These are phyloP conservation scores for Fremontodendron californicum DNA, from an alignment of 345 rosid species.

Conservation along the genomic window DNA sequence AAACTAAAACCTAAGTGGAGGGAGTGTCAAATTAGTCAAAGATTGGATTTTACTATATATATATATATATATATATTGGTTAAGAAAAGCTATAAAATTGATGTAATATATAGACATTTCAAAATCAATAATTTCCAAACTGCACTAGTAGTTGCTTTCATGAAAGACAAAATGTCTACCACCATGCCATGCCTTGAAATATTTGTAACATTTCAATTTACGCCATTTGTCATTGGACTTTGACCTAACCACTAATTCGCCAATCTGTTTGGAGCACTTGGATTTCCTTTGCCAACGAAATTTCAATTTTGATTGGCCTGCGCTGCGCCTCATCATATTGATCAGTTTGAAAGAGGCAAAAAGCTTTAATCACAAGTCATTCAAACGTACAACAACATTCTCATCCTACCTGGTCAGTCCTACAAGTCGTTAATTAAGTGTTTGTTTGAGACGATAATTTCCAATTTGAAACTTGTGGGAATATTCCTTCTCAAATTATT, in stretches of 20 bases:
- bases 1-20: too few species aligned
- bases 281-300: neutral
- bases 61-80: too few species aligned
- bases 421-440: neutral
- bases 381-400: slow-evolving; percentile 10
- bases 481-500: neutral
- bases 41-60: neutral
- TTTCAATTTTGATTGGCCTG: slow-evolving; percentile 2
- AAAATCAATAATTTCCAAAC: neutral
- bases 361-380: too few species aligned
- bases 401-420: neutral
- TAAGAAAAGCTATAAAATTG: too few species aligned
- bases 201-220: neutral
- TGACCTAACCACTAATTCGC: slow-evolving; percentile 12
- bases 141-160: neutral
- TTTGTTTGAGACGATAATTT: slow-evolving; percentile 13
- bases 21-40: too few species aligned
- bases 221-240: slow-evolving; percentile 12
- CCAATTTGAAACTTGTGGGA: slow-evolving; percentile 12
- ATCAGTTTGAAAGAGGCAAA: too few species aligned
- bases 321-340: too few species aligned
- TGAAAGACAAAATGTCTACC: slow-evolving; percentile 1
- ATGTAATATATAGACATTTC: neutral
- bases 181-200: neutral
- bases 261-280: neutral